A percentile compares a stretch with the other conserved stretches of the same genome.
Conservation (phyloP, 768 basidiomycete species). For the Austroboletus eburneus region DNA sequence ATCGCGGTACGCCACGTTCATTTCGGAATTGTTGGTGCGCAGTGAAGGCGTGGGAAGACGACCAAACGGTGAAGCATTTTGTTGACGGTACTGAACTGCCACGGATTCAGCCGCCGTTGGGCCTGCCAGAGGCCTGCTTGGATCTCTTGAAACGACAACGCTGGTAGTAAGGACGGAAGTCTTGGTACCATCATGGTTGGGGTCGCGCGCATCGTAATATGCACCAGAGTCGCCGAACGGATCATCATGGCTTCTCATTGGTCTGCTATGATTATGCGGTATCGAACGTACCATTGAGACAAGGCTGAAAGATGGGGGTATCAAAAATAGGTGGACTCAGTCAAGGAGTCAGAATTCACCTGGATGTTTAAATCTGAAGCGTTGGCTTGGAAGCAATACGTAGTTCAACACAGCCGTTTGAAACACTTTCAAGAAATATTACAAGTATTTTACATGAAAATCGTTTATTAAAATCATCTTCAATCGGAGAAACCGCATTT, state of each 20-base stretch:
- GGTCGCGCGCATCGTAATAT: constrained; percentile 10
- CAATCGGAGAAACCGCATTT: too few relatives aligned
- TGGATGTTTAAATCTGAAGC: too few relatives aligned
- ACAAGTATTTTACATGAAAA: too few relatives aligned
- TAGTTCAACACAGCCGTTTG: too few relatives aligned
- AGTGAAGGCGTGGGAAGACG: constrained; percentile 18
- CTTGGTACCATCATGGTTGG: constrained; percentile 16
- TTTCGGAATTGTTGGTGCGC: constrained; percentile 1
- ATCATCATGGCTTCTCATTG: constrained; percentile 15
- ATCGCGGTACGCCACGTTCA: constrained; percentile 21
- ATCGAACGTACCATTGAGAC: constrained; percentile 23
- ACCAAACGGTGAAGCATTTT: constrained; percentile 13
- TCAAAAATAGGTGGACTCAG: not conserved
- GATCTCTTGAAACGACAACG: constrained; percentile 14
- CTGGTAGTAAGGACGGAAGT: constrained; percentile 21
- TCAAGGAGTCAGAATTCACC: too few relatives aligned
- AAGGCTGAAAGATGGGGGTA: constrained; percentile 11
- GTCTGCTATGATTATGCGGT: constrained; percentile 8
- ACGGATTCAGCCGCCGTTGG: constrained; percentile 22
- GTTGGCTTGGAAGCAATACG: too few relatives aligned
- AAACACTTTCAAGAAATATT: not conserved
- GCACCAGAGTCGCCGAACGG: constrained; percentile 26
- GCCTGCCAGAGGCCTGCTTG: constrained; percentile 4
- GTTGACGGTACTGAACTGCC: constrained; percentile 26
- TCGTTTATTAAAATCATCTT: too few relatives aligned